Conservation (phyloP, 768 basidiomycete genomes). For the Crassisporium funariophilum region DNA sequence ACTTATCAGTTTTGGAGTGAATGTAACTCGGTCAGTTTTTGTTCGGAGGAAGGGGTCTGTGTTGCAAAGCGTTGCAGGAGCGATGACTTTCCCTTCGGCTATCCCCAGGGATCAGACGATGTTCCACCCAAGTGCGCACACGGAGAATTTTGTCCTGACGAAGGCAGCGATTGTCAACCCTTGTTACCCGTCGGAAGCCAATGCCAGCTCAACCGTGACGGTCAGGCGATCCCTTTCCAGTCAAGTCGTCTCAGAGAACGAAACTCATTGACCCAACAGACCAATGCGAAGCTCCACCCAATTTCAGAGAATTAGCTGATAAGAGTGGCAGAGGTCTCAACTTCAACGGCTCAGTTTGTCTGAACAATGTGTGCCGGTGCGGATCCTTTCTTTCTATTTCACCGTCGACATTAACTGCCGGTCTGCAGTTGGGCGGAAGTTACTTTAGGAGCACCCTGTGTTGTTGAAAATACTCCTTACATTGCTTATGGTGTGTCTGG, state of each 20-base stretch:
- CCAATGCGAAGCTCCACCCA: slow-evolving; percentile 71
- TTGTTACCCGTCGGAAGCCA: slow-evolving; percentile 60
- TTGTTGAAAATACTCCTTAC: slow-evolving; percentile 79
- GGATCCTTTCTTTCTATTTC: slow-evolving; percentile 26
- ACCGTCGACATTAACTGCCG: slow-evolving; percentile 1
- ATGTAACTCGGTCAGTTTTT: slow-evolving; percentile 73
- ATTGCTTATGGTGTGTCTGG: slow-evolving; percentile 61
- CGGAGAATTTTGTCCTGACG: slow-evolving; percentile 83
- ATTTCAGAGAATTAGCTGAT: slow-evolving; percentile 65
- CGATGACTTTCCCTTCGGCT: slow-evolving; percentile 81
- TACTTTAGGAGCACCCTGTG: slow-evolving; percentile 62
- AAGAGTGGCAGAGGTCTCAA: slow-evolving; percentile 67
- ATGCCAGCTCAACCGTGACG: slow-evolving; percentile 89
- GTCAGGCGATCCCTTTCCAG: no score
- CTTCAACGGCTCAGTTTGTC: slow-evolving; percentile 81
- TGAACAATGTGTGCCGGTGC: slow-evolving; percentile 83
- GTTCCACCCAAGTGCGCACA: slow-evolving; percentile 63
- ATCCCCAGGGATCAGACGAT: slow-evolving; percentile 34
- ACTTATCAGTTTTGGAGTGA: slow-evolving; percentile 83
- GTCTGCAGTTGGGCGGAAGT: slow-evolving; percentile 73
- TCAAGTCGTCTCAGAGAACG: no score
- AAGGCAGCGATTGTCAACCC: slow-evolving; percentile 67
- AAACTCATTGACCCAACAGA: slow-evolving; percentile 46
- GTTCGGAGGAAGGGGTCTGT: slow-evolving; percentile 57
- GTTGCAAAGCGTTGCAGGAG: slow-evolving; percentile 67